Percentiles rank a stretch among this genome's conserved stretches.
phyloP scores from a whole-genome alignment of 2,329 filamentous ascomycete genomes.

The Xylaria multiplex region DNA sequence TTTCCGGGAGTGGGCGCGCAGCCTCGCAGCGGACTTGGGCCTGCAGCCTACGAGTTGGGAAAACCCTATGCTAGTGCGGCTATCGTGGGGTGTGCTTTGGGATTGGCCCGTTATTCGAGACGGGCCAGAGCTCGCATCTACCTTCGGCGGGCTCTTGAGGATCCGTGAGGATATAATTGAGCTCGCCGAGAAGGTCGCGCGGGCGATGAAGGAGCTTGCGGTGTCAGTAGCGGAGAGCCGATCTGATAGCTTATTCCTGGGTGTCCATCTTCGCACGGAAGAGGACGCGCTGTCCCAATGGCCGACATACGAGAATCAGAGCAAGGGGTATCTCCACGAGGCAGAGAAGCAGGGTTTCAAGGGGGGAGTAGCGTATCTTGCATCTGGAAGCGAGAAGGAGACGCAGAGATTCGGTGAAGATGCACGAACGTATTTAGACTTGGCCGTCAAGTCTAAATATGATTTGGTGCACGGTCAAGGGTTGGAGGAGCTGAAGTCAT shows the following conservation, averaged over 20 bases:
- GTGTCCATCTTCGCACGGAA: constrained; percentile 59
- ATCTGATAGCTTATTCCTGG: constrained; percentile 45
- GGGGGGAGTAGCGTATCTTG: constrained; percentile 53
- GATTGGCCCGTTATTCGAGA: constrained; percentile 59
- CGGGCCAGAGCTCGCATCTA: constrained; percentile 56
- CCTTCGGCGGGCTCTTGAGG: constrained; percentile 56
- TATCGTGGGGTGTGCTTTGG: constrained; percentile 56
- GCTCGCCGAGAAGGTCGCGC: constrained; percentile 39
- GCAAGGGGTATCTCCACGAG: constrained; percentile 51
- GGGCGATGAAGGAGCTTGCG: constrained; percentile 35
- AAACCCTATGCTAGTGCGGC: constrained; percentile 51
- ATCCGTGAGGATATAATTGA: constrained; percentile 51
- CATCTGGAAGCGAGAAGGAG: constrained; percentile 56
- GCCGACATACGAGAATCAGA: constrained; percentile 56
- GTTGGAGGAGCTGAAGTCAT: constrained; percentile 47
- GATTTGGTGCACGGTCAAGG: constrained; percentile 47
- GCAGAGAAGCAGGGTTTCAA: constrained; percentile 48
- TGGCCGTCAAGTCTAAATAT: constrained; percentile 53
- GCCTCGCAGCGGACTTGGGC: constrained; percentile 36
- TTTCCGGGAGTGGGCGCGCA: constrained; percentile 47
- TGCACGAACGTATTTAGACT: constrained; percentile 43
- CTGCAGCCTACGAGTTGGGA: constrained; percentile 32
- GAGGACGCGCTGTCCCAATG: constrained; percentile 56
- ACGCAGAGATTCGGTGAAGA: constrained; percentile 49
- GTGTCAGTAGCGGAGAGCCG: constrained; percentile 29